Percentiles rank a stretch among this genome's conserved stretches.
These are phyloP conservation scores for Lanzia echinophila DNA, from an alignment of 2,329 filamentous ascomycete genomes.

Conservation along the genomic window DNA sequence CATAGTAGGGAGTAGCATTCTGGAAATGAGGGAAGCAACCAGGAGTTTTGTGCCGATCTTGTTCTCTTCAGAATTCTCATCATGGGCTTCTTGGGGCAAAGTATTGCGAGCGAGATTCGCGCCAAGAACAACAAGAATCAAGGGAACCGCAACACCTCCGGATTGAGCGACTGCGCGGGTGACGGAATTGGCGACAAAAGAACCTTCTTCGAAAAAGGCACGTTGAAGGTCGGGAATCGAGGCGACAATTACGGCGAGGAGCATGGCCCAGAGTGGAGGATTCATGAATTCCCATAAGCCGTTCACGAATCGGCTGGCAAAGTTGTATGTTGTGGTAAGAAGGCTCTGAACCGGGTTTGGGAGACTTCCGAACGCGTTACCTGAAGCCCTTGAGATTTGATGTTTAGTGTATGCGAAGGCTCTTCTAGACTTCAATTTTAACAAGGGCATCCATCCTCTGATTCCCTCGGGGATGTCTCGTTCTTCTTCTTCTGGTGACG, in stretches of 20 bases:
- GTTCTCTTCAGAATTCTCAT: conserved; percentile 63
- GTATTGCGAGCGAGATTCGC: conserved; percentile 93
- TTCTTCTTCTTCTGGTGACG: conserved; percentile 24
- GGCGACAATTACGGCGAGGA: conserved; percentile 82
- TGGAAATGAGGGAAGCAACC: conserved; percentile 74
- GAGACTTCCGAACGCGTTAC: conserved; percentile 39
- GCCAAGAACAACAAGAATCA: conserved; percentile 91
- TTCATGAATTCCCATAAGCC: conserved; percentile 96
- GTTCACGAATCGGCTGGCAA: conserved; percentile 45
- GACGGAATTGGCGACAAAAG: conserved; percentile 88
- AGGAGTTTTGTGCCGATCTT: conserved; percentile 68
- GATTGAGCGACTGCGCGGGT: conserved; percentile 81
- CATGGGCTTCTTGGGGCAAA: conserved; percentile 54
- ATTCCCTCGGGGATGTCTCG: conserved; percentile 34
- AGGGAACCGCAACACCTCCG: conserved; percentile 83
- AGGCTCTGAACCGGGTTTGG: conserved; percentile 46
- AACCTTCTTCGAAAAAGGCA: conserved; percentile 81
- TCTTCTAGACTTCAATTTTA: conserved; percentile 30
- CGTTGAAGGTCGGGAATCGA: conserved; percentile 76
- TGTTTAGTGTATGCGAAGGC: conserved; percentile 11
- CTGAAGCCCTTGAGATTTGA: conserved; percentile 13
- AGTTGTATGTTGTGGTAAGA: conserved; percentile 37
- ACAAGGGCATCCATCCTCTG: conserved; percentile 36
- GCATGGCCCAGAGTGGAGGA: conserved; percentile 95
- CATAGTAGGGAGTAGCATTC: conserved; percentile 86